Base-by-base conservation (phyloP, 805 yeast species). In the Yarrowia keelungensis region DNA sequence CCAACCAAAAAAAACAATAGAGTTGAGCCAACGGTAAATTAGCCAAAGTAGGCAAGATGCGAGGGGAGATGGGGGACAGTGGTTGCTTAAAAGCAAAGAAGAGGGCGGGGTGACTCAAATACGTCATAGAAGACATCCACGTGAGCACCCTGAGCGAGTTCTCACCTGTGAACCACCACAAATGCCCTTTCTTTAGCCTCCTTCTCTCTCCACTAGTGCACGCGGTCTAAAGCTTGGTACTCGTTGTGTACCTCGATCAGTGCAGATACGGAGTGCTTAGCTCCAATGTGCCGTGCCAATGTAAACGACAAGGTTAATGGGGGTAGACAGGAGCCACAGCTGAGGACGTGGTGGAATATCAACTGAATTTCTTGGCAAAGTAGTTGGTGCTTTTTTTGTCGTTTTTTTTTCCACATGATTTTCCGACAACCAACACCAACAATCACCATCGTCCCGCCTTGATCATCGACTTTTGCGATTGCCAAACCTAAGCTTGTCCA, bases 231-330 rank as follows among this genome's bases (percentile, higher is more conserved):
- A 51, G 58, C 58, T 51, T 51, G 58, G 19, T 32, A 35, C 5
- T 8, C 5, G 19, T 19, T 19, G 7, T 15, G 56, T 50, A 51
- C 58, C 58, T 51, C 43, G 58, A 51, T 51, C 39, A 38, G 32
- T 51, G 58, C 58, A 51, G 42, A 51, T 50, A 50, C 56, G 56
- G 41, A 15, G 56, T 36, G 58, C n/a, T 38, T 32, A 49, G 54
- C n/a, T 38, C 15, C 32, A 16, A 35, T 16, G 56, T 51, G 58
- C 58, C 58, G 58, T 51, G 58, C 58, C 41, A 36, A 51, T n/a
- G 11, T 15, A 15, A 32, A 8, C 42, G 26, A 12, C 42, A 36
- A 51, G 32, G 58, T 51, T 51, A 2, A 2, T 16, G 45, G 32
- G 32, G 32, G 32, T 26, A 26, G 32, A 26, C 32, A 26, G 32